Percentiles rank a stretch among this genome's conserved stretches.
Evolutionary conservation across 805 yeast genomes (phyloP).

Genomic region (Candida xiaguanensis): DNA sequence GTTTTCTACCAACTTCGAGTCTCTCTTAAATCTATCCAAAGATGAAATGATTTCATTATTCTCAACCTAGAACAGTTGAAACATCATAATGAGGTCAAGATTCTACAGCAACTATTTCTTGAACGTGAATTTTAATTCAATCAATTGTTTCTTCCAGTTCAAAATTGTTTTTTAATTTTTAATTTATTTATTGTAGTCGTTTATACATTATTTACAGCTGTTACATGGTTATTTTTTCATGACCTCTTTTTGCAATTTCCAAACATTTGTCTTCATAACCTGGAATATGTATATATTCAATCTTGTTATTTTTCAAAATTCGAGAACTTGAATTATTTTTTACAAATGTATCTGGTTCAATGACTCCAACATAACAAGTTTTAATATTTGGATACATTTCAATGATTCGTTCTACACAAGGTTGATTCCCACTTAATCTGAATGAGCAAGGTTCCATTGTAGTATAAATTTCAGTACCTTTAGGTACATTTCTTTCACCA

Average conservation of each 20-base stretch:
- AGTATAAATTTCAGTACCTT: conserved; percentile 79
- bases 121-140: too few species aligned
- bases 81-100: too few species aligned
- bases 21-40: too few species aligned
- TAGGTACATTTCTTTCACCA: conserved; percentile 48
- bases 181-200: too few species aligned
- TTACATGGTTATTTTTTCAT: conserved; percentile 30
- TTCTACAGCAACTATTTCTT: too few species aligned
- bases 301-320: conserved; percentile 51
- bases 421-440: conserved; percentile 83
- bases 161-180: too few species aligned
- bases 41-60: too few species aligned
- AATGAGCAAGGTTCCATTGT: conserved; percentile 97
- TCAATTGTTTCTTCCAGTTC: too few species aligned
- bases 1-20: too few species aligned
- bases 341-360: conserved; percentile 90
- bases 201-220: too few species aligned
- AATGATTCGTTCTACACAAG: conserved; percentile 81
- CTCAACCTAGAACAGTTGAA: too few species aligned
- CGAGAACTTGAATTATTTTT: conserved; percentile 62
- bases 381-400: conserved; percentile 43
- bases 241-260: conserved; percentile 72
- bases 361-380: conserved; percentile 85
- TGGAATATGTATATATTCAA: conserved; percentile 74
- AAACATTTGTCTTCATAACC: conserved; percentile 76